Evolutionary conservation across 169 alveolate species (phyloP), one percentile per base, ranked within the genome.

Genomic region (Plasmodium ovale): DNA sequence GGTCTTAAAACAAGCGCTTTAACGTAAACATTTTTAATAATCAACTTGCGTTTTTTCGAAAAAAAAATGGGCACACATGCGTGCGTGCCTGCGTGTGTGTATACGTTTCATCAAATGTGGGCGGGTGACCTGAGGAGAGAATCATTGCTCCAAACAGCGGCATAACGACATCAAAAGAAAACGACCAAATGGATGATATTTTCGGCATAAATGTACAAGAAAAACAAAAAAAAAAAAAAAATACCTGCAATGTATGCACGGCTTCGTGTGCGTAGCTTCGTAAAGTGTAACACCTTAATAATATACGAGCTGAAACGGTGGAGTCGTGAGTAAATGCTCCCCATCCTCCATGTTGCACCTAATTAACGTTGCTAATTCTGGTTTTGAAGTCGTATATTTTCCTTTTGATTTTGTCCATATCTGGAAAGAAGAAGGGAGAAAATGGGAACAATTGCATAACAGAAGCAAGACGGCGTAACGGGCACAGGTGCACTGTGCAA

Each of bases 381-480:
- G 9, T 74, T 7, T 74, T 74, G 35, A 74, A 74, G 14, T 74
- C 74, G 42, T 31, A 49, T 23, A 74, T 74, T 74, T 74, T 74
- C 33, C 72, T 64, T 25, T 74, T 74, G 42, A 74, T 74, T 14
- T 74, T 74, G 56, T 74, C 88, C 88, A 74, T 74, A 54, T 74
- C 88, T 74, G 58, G 31, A 33, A 27, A 29, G 14, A 9, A 14
- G 9, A 60, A 12, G n/a, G 9, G 4, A 68, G 21, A 47, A 47
- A 44, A 27, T 0, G 3, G 2, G 27, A 6, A 68, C 25, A 37
- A 10, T 10, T 68, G 27, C 31, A 39, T 67, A 23, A 67, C 9
- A 4, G 7, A 44, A 7, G 0, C 23, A 33, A 21, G 37, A 3
- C 7, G 10, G 3, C 31, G 23, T 72, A 37, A 3, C 12, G n/a